These are phyloP conservation scores for Talaromyces wortmannii DNA, from an alignment of 495 filamentous ascomycete species.

Conservation along the genomic window DNA sequence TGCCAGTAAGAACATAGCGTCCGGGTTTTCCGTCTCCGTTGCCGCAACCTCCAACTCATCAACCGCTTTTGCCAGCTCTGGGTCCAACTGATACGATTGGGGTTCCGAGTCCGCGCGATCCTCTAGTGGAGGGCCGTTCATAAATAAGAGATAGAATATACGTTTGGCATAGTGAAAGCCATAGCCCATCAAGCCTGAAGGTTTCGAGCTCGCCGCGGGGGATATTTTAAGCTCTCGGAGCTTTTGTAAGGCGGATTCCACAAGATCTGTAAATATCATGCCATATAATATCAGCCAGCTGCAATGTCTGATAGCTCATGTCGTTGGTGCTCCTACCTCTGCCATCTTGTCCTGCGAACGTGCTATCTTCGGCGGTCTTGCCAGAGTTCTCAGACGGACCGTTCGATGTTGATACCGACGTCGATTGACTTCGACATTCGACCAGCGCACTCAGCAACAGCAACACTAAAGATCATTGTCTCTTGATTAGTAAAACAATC, in stretches of 20 bases:
- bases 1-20: constrained; percentile 85
- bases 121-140: constrained; percentile 35
- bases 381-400: constrained; percentile 12
- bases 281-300: too few relatives aligned
- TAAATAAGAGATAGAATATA: constrained; percentile 40
- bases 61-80: constrained; percentile 48
- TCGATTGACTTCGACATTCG: constrained; percentile 13
- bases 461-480: constrained; percentile 20
- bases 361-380: constrained; percentile 8
- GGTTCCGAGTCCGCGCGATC: constrained; percentile 13
- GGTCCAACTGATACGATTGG: constrained; percentile 19
- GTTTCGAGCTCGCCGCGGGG: constrained; percentile 21
- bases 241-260: constrained; percentile 25
- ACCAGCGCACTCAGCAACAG: constrained; percentile 26
- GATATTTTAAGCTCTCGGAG: constrained; percentile 26
- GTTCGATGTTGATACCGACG: constrained; percentile 11
- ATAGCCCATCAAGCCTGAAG: constrained; percentile 38
- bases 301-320: neutral
- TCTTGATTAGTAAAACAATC: neutral
- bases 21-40: constrained; percentile 60
- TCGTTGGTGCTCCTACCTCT: constrained; percentile 17
- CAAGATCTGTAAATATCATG: constrained; percentile 19
- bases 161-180: constrained; percentile 41
- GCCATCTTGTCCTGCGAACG: constrained; percentile 9
- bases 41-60: constrained; percentile 70